These are phyloP conservation scores for Penicillium mononematosum DNA, from an alignment of 495 filamentous ascomycete genomes.

Conservation along the genomic window DNA sequence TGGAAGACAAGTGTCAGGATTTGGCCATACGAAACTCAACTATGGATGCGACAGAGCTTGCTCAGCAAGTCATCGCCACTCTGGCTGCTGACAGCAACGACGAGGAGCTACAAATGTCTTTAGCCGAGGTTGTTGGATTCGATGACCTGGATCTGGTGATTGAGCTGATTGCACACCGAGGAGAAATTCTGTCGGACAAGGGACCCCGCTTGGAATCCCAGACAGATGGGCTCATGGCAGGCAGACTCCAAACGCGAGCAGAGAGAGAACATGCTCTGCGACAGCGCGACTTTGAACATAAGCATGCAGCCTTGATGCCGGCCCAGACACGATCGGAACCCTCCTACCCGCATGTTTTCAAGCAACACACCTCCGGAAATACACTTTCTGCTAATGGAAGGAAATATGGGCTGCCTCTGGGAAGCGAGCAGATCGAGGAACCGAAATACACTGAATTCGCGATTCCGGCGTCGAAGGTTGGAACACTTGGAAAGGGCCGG, in stretches of 20 bases:
- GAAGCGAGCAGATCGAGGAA: slow-evolving; percentile 59
- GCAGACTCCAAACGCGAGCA: slow-evolving; percentile 66
- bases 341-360: slow-evolving; percentile 92
- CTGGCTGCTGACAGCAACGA: slow-evolving; percentile 66
- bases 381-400: slow-evolving; percentile 70
- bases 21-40: slow-evolving; percentile 60
- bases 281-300: slow-evolving; percentile 77
- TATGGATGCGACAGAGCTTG: slow-evolving; percentile 59
- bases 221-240: slow-evolving; percentile 50
- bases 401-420: slow-evolving; percentile 71
- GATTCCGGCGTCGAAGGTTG: slow-evolving; percentile 81
- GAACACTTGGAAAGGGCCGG: slow-evolving; percentile 63
- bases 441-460: slow-evolving; percentile 83
- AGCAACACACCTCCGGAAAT: slow-evolving; percentile 75
- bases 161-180: slow-evolving; percentile 72
- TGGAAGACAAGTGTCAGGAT: slow-evolving; percentile 60
- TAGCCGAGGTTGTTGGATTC: slow-evolving; percentile 91
- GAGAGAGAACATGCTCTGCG: slow-evolving; percentile 76
- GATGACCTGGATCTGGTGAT: slow-evolving; percentile 88
- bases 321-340: slow-evolving; percentile 58
- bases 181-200: slow-evolving; percentile 53
- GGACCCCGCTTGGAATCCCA: slow-evolving; percentile 38
- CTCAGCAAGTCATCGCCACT: slow-evolving; percentile 68
- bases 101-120: slow-evolving; percentile 79
- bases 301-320: slow-evolving; percentile 66